Percentiles rank a stretch among this genome's conserved stretches.
Evolutionary conservation across 257 asterid genomes (phyloP).

Genomic region (Coffea canephora): DNA sequence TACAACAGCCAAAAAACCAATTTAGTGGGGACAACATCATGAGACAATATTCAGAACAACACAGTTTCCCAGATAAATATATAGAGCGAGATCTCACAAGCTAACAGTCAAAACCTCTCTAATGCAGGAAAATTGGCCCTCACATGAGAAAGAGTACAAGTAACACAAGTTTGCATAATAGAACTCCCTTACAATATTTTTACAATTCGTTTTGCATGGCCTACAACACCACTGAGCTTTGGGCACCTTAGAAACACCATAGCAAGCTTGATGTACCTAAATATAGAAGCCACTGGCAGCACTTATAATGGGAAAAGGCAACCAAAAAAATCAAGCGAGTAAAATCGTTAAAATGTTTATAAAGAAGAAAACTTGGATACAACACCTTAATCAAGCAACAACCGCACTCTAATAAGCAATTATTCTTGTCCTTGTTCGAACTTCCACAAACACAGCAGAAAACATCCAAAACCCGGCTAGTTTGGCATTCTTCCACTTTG

Average conservation of each 20-base stretch:
- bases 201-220: conserved; percentile 31
- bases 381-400: conserved; percentile 40
- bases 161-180: neutral
- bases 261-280: conserved; percentile 34
- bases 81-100: neutral
- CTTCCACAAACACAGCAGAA: conserved; percentile 41
- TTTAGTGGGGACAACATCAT: neutral
- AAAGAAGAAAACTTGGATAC: neutral
- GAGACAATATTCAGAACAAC: neutral
- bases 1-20: neutral
- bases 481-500: conserved; percentile 25
- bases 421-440: conserved; percentile 32
- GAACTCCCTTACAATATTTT: conserved; percentile 21
- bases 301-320: conserved; percentile 13
- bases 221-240: conserved; percentile 30
- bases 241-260: conserved; percentile 28
- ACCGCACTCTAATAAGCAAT: conserved; percentile 36
- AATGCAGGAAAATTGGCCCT: neutral
- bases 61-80: neutral
- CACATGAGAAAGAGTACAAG: neutral
- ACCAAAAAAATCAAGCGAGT: conserved; percentile 13
- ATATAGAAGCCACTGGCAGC: conserved; percentile 9
- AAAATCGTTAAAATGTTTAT: neutral
- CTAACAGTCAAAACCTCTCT: neutral
- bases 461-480: conserved; percentile 14